Evolutionary conservation across 169 alveolate species (phyloP).

Genomic region (Blepharisma undulans): DNA sequence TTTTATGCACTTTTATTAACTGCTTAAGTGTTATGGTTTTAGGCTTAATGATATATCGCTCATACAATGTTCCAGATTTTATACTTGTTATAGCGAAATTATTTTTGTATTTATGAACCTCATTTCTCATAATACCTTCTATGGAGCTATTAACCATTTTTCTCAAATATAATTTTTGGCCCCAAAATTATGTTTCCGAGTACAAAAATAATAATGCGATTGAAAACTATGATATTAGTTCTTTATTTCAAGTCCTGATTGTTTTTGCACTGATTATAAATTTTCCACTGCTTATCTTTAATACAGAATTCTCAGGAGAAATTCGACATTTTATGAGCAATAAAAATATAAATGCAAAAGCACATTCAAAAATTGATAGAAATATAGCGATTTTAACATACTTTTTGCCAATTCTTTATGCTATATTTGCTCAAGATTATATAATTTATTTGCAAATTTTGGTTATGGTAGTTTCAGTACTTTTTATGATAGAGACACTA

Average conservation of each 20-base stretch:
- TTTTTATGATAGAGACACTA: neutral
- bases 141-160: neutral
- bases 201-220: neutral
- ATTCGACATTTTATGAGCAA: neutral
- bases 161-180: neutral
- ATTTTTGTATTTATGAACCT: neutral
- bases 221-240: neutral
- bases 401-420: neutral
- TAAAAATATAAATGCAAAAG: neutral
- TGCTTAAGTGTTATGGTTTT: neutral
- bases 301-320: neutral
- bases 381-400: neutral
- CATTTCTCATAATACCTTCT: neutral
- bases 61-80: neutral
- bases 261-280: neutral
- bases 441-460: neutral
- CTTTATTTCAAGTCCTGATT: neutral
- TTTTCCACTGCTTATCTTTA: neutral
- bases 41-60: neutral
- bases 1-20: neutral
- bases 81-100: neutral
- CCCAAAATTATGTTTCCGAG: neutral
- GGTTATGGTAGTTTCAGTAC: neutral
- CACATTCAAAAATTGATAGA: neutral
- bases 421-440: neutral